phyloP scores from a whole-genome alignment of 495 filamentous ascomycete genomes.

The Elaphomyces granulatus region DNA sequence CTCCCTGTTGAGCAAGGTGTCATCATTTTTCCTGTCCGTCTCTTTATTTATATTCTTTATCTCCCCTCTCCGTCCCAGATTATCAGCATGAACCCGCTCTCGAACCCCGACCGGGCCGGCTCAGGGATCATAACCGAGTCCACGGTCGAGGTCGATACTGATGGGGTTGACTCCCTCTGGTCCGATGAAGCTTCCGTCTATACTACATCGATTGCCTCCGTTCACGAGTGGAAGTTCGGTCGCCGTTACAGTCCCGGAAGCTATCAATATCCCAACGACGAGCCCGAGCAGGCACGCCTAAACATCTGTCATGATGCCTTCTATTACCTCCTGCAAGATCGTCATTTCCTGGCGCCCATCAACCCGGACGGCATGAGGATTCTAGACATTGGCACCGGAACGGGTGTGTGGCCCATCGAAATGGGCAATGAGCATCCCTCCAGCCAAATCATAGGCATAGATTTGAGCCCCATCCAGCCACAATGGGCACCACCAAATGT shows the following conservation, averaged over 20 bases:
- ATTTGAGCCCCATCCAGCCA: slow-evolving; percentile 37
- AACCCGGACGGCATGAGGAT: slow-evolving; percentile 4
- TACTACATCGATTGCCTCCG: slow-evolving; percentile 16
- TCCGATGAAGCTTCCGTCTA: neutral
- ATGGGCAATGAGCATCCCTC: slow-evolving; percentile 10
- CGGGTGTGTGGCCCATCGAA: slow-evolving; percentile 36
- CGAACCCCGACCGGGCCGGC: too few species aligned
- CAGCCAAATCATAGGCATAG: slow-evolving; percentile 17
- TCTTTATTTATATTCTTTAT: too few species aligned
- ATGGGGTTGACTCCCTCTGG: neutral
- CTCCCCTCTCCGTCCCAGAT: too few species aligned
- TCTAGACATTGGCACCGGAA: slow-evolving; percentile 14
- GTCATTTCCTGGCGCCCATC: slow-evolving; percentile 12
- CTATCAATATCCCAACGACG: slow-evolving; percentile 18
- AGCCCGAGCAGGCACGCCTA: slow-evolving; percentile 15
- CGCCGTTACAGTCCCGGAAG: slow-evolving; percentile 12
- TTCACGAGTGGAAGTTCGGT: slow-evolving; percentile 15
- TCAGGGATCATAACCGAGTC: too few species aligned
- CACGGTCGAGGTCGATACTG: neutral
- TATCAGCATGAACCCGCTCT: too few species aligned
- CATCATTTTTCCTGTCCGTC: too few species aligned
- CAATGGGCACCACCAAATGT: slow-evolving; percentile 25
- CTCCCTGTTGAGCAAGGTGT: too few species aligned
- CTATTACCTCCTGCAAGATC: slow-evolving; percentile 8
- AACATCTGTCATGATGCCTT: slow-evolving; percentile 15